Percentiles rank a stretch among this genome's conserved stretches.
Evolutionary conservation across 106 monocot species (phyloP).

Genomic region (Allium fistulosum): DNA sequence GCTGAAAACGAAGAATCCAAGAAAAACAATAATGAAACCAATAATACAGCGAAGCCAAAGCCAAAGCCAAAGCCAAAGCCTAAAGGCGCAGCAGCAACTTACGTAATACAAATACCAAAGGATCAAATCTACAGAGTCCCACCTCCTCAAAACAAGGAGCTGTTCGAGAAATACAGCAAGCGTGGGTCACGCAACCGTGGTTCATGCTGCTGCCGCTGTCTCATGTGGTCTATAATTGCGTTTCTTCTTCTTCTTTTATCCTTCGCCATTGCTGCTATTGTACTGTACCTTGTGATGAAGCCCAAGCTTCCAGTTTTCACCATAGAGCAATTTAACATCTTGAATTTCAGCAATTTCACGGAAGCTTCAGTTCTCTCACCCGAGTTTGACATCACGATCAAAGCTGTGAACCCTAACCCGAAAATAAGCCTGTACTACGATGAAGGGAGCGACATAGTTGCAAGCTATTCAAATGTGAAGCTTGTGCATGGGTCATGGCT

Average conservation of each 20-base stretch:
- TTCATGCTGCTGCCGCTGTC: constrained; percentile 15
- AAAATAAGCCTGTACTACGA: constrained; percentile 53
- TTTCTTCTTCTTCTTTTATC: not conserved
- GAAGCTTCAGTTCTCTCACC: constrained; percentile 14
- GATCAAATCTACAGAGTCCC: constrained; percentile 69
- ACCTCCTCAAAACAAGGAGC: constrained; percentile 55
- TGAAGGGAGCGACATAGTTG: constrained; percentile 17
- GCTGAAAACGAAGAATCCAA: not conserved
- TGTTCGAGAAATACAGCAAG: constrained; percentile 30
- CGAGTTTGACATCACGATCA: constrained; percentile 22
- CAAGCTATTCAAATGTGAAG: constrained; percentile 24
- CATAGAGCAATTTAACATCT: constrained; percentile 23
- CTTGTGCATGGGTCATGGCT: constrained; percentile 47
- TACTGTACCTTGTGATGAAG: constrained; percentile 35
- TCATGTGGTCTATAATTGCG: not conserved
- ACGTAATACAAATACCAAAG: constrained; percentile 66
- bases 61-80: no score
- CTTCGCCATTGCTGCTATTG: constrained; percentile 11
- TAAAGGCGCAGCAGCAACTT: not conserved
- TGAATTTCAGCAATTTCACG: constrained; percentile 8
- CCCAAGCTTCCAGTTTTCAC: constrained; percentile 41
- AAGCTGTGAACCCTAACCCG: constrained; percentile 50
- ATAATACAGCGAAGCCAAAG: not conserved
- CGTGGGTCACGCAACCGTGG: constrained; percentile 13
- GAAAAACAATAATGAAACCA: not conserved